phyloP scores from a whole-genome alignment of 2,329 filamentous ascomycete species.

The Alternaria consortialis region DNA sequence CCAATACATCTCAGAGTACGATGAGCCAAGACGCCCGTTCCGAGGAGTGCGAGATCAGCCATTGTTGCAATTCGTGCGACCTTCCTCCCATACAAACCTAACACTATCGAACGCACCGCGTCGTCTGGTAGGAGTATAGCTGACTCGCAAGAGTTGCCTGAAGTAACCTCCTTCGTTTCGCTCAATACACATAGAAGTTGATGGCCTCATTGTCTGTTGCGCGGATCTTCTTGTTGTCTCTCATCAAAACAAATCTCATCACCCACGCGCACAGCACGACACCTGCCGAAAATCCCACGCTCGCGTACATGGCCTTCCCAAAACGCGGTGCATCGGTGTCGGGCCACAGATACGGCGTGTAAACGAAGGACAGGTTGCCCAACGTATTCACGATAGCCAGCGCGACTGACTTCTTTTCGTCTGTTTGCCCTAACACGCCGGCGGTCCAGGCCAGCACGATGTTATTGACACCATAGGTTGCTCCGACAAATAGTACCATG shows the following conservation, averaged over 20 bases:
- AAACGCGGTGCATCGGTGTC: constrained; percentile 30
- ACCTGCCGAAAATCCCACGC: constrained; percentile 28
- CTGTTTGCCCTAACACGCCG: constrained; percentile 50
- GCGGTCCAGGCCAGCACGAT: constrained; percentile 53
- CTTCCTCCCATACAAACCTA: no score
- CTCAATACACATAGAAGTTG: constrained; percentile 30
- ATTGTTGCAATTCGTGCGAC: no score
- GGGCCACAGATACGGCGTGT: constrained; percentile 39
- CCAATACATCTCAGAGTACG: no score
- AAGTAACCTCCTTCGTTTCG: neutral
- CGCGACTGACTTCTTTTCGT: constrained; percentile 53
- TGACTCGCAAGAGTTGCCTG: constrained; percentile 6
- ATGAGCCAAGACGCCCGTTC: no score
- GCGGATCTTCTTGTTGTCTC: constrained; percentile 30
- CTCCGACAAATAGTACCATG: constrained; percentile 45
- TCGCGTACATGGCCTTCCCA: constrained; percentile 29
- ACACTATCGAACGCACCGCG: no score
- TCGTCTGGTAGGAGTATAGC: neutral
- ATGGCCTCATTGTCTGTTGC: constrained; percentile 20
- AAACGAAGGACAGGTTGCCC: constrained; percentile 52
- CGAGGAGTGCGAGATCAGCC: no score
- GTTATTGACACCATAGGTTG: constrained; percentile 44
- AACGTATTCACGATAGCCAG: constrained; percentile 54
- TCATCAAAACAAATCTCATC: constrained; percentile 20
- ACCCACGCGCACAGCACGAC: constrained; percentile 22